These are phyloP conservation scores for Strobilomyces dryophilus DNA, from an alignment of 768 basidiomycete genomes.

Conservation along the genomic window DNA sequence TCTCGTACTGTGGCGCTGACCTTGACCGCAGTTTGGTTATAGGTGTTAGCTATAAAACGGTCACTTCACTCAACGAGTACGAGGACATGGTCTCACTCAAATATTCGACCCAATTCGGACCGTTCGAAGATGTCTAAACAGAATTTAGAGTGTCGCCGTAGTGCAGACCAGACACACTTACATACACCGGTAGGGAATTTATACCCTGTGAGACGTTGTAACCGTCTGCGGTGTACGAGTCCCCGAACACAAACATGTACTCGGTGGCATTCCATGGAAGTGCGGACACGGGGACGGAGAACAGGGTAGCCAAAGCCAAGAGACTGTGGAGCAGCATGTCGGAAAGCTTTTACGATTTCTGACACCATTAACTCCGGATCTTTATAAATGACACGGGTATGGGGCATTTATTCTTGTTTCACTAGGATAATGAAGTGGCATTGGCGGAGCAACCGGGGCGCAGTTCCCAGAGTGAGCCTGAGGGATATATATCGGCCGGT, in stretches of 20 bases:
- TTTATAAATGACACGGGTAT: conserved; percentile 8
- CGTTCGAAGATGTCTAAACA: conserved; percentile 52
- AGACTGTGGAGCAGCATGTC: conserved; percentile 13
- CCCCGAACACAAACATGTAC: conserved; percentile 59
- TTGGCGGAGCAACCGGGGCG: too few species aligned
- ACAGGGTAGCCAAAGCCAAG: conserved; percentile 5
- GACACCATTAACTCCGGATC: background rate
- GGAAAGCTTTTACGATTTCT: background rate
- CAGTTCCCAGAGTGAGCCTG: too few species aligned
- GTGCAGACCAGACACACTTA: conserved; percentile 26
- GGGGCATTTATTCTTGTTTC: too few species aligned
- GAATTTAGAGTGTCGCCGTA: conserved; percentile 1
- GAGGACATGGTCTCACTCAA: conserved; percentile 36
- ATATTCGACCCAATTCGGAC: conserved; percentile 58
- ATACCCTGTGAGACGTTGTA: conserved; percentile 57
- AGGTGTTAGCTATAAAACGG: conserved; percentile 39
- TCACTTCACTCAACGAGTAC: background rate
- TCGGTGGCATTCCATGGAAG: conserved; percentile 50
- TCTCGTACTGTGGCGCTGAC: conserved; percentile 22
- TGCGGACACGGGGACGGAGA: conserved; percentile 13
- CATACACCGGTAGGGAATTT: conserved; percentile 49
- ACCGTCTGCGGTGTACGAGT: conserved; percentile 58
- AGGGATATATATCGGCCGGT: too few species aligned
- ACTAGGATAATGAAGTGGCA: too few species aligned
- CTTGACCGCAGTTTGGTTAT: conserved; percentile 52